Percentiles rank a stretch among this genome's conserved stretches.
Conservation (phyloP, 2,329 filamentous ascomycete genomes). For the Trichoderma citrinoviride region DNA sequence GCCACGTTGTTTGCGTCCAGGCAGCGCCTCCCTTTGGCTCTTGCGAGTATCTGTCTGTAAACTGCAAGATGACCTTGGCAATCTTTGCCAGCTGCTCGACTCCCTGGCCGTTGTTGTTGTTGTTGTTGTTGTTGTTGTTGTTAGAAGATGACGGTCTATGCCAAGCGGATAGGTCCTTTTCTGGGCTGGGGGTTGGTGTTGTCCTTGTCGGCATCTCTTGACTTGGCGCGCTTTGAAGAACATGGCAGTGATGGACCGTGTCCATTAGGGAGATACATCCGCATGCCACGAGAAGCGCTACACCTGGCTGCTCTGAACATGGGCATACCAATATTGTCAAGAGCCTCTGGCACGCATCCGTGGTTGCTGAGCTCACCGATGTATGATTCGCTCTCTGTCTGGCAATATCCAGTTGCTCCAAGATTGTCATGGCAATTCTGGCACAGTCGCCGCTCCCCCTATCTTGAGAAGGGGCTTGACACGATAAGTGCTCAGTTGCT, state of each 20-base stretch:
- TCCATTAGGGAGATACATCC: neutral
- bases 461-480: neutral
- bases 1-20: constrained; percentile 13
- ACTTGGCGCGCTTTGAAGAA: neutral
- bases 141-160: neutral
- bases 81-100: constrained; percentile 12
- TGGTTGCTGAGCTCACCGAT: neutral
- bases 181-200: neutral
- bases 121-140: too few relatives aligned
- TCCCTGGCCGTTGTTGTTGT: neutral
- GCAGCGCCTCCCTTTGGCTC: neutral
- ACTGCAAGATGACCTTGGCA: constrained; percentile 12
- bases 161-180: neutral
- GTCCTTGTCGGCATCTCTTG: neutral
- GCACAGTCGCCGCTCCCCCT: neutral
- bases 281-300: neutral
- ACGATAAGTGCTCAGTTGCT: neutral
- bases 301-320: neutral
- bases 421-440: neutral
- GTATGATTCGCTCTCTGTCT: neutral
- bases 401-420: neutral
- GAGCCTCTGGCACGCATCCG: neutral
- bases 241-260: neutral
- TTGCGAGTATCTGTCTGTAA: constrained; percentile 10
- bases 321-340: neutral